phyloP scores from a whole-genome alignment of 768 basidiomycete genomes.

The Tulasnella sp. region DNA sequence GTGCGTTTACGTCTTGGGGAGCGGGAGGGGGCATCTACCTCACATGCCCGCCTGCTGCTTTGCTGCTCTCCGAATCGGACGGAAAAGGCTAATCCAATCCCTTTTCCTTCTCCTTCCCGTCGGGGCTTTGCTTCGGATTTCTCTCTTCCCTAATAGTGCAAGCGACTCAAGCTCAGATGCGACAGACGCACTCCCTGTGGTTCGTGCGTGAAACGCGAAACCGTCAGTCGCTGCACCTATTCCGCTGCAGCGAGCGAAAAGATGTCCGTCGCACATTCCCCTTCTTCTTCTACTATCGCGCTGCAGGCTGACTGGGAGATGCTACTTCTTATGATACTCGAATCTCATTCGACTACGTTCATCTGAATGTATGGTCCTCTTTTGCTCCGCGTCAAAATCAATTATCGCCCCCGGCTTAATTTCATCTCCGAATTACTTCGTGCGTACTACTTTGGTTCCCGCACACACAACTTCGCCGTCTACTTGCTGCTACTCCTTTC shows the following conservation, averaged over 20 bases:
- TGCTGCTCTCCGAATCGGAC: background rate
- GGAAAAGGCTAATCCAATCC: background rate
- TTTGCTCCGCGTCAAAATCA: too few relatives aligned
- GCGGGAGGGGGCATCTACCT: too few relatives aligned
- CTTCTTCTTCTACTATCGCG: background rate
- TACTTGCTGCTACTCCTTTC: background rate
- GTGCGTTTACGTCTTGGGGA: slow-evolving; percentile 35
- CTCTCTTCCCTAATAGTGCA: slow-evolving; percentile 48
- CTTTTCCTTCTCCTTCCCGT: background rate
- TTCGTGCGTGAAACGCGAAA: slow-evolving; percentile 67
- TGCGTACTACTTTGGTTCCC: background rate
- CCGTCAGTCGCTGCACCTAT: slow-evolving; percentile 22
- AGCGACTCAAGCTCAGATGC: slow-evolving; percentile 79
- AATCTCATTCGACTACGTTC: too few relatives aligned
- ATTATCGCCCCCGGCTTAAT: too few relatives aligned
- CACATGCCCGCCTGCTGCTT: background rate
- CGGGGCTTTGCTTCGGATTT: background rate
- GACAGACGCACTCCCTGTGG: slow-evolving; percentile 71
- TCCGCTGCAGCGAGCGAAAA: slow-evolving; percentile 71
- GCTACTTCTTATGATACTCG: background rate
- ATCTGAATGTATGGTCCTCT: background rate
- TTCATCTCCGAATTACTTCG: background rate
- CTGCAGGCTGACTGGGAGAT: background rate
- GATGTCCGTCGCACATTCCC: slow-evolving; percentile 44
- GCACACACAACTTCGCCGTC: background rate